Evolutionary conservation across 257 asterid species (phyloP).

Genomic region (Paraleonurus japonicus): DNA sequence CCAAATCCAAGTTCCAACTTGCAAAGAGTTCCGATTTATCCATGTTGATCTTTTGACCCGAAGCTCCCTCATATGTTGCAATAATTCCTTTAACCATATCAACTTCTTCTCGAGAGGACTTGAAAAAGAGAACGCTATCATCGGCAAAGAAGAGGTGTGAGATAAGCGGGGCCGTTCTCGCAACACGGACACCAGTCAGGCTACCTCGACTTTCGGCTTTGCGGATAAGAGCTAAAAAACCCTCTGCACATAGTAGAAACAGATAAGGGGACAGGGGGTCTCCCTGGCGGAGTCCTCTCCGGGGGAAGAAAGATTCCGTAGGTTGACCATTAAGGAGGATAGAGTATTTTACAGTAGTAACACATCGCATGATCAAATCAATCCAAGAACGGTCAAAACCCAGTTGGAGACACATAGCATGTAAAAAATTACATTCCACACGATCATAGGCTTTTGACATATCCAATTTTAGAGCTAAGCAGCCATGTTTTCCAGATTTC

Average conservation of each 20-base stretch:
- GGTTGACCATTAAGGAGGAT: neutral
- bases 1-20: too few species aligned
- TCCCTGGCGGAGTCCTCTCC: neutral
- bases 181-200: too few species aligned
- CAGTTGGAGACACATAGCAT: neutral
- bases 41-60: too few species aligned
- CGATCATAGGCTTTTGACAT: neutral
- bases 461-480: neutral
- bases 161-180: too few species aligned
- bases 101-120: too few species aligned
- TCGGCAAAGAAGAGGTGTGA: too few species aligned
- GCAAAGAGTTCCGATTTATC: too few species aligned
- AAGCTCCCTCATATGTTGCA: too few species aligned
- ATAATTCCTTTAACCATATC: too few species aligned
- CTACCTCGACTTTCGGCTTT: too few species aligned
- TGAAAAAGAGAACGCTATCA: too few species aligned
- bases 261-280: neutral
- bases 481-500: neutral
- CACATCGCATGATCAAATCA: neutral
- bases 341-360: neutral
- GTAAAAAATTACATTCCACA: neutral
- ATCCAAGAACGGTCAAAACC: neutral
- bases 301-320: neutral
- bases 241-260: neutral
- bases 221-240: too few species aligned